Evolutionary conservation across 2,329 filamentous ascomycete species (phyloP).

Genomic region (Aureobasidium sp.): DNA sequence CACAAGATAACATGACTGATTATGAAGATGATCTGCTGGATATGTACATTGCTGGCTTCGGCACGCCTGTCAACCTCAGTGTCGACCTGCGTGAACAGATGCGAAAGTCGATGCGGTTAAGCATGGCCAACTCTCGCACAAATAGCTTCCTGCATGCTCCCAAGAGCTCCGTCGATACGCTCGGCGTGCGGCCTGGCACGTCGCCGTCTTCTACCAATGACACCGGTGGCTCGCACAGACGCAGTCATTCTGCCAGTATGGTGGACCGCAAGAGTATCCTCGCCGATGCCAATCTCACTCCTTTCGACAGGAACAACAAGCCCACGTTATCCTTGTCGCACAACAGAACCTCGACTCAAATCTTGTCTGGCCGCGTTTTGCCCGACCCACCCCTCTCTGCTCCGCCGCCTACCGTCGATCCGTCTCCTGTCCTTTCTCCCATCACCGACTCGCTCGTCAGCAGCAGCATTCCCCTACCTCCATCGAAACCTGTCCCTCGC

Average conservation of each 20-base stretch:
- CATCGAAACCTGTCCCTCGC: slow-evolving; percentile 38
- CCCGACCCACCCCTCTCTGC: neutral
- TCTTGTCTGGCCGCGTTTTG: neutral
- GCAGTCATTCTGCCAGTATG: slow-evolving; percentile 16
- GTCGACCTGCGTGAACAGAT: slow-evolving; percentile 1
- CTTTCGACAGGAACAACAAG: slow-evolving; percentile 14
- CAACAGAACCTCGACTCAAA: slow-evolving; percentile 10
- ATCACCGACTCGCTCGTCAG: neutral
- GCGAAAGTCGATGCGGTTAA: slow-evolving; percentile 6
- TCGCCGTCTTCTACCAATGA: slow-evolving; percentile 24
- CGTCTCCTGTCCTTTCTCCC: neutral
- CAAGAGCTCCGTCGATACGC: neutral
- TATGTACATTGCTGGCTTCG: slow-evolving; percentile 54
- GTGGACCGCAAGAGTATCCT: slow-evolving; percentile 11
- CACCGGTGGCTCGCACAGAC: slow-evolving; percentile 23
- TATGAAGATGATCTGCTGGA: slow-evolving; percentile 46
- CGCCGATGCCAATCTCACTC: neutral
- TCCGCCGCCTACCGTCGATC: neutral
- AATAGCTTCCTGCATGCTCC: slow-evolving; percentile 4
- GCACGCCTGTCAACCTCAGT: slow-evolving; percentile 19
- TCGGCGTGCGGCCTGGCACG: neutral
- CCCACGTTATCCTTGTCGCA: neutral
- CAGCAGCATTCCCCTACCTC: neutral
- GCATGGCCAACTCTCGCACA: slow-evolving; percentile 4
- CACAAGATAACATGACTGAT: slow-evolving; percentile 45